phyloP scores from a whole-genome alignment of 1,139 yeast genomes.

The Citeromyces hawaiiensis region DNA sequence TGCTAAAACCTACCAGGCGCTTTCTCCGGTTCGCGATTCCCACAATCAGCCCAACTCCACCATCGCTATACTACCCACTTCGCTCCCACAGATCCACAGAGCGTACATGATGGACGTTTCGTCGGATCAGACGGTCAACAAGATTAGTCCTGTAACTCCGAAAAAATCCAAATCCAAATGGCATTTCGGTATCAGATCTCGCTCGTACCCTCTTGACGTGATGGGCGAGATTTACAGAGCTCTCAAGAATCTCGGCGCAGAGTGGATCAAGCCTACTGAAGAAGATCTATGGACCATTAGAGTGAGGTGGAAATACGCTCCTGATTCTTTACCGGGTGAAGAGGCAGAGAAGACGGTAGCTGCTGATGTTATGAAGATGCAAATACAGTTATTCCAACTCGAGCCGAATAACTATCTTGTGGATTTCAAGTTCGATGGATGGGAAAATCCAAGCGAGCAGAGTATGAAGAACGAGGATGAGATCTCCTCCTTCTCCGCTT shows the following conservation, averaged over 20 bases:
- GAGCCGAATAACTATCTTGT: slow-evolving; percentile 94
- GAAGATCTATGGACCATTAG: slow-evolving; percentile 94
- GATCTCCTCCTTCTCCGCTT: slow-evolving; percentile 78
- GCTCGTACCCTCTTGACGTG: slow-evolving; percentile 94
- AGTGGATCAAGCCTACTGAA: slow-evolving; percentile 91
- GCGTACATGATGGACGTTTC: slow-evolving; percentile 72
- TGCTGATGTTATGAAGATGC: slow-evolving; percentile 92
- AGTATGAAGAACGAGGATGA: slow-evolving; percentile 35
- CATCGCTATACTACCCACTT: slow-evolving; percentile 85
- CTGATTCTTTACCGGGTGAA: slow-evolving; percentile 2
- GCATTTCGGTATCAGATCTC: slow-evolving; percentile 96
- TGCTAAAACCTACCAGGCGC: slow-evolving; percentile 34
- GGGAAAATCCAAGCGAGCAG: slow-evolving; percentile 38
- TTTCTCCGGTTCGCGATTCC: slow-evolving; percentile 35
- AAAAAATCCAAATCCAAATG: slow-evolving; percentile 91
- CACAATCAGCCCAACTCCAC: slow-evolving; percentile 46
- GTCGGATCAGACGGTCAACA: slow-evolving; percentile 31
- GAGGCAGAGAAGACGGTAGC: slow-evolving; percentile 13
- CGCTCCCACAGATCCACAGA: slow-evolving; percentile 86
- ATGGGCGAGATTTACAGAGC: slow-evolving; percentile 98
- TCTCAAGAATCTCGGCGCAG: slow-evolving; percentile 85
- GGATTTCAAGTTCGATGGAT: slow-evolving; percentile 95
- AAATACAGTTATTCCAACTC: slow-evolving; percentile 86
- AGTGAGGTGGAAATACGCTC: slow-evolving; percentile 78
- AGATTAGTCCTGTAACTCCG: slow-evolving; percentile 61